Evolutionary conservation across 129 eudicot genomes (phyloP).

Genomic region (Arctium lappa): DNA sequence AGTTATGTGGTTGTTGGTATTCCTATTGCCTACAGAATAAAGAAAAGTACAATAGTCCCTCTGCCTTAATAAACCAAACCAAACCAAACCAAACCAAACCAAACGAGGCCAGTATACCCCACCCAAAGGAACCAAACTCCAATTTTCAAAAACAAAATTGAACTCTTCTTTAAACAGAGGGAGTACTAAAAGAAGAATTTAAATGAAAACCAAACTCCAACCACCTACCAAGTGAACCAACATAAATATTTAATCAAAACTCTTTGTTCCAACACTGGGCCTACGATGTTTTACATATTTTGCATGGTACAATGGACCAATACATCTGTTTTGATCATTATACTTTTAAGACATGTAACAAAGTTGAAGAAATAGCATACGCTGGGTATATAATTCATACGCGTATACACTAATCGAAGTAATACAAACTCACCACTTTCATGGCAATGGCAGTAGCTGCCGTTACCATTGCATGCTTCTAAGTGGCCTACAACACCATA

Average conservation of each 20-base stretch:
- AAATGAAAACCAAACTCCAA: not conserved
- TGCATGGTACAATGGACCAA: not conserved
- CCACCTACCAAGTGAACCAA: slow-evolving; percentile 5
- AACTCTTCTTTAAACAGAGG: not conserved
- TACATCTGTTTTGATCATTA: not conserved
- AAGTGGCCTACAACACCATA: slow-evolving; percentile 94
- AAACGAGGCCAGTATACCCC: not conserved
- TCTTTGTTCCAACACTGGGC: slow-evolving; percentile 5
- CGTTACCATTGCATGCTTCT: slow-evolving; percentile 82
- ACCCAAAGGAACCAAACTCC: not conserved
- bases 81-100: too few relatives aligned
- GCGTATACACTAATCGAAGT: not conserved
- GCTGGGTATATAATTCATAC: not conserved
- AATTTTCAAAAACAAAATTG: not conserved
- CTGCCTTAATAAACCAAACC: not conserved
- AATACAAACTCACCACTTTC: slow-evolving; percentile 61
- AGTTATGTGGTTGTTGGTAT: not conserved
- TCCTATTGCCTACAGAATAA: not conserved
- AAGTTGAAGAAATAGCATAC: too few relatives aligned
- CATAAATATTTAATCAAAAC: not conserved
- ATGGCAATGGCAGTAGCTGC: slow-evolving; percentile 69
- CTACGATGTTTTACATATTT: not conserved
- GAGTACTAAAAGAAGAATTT: not conserved
- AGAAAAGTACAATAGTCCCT: not conserved
- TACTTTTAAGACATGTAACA: not conserved